Evolutionary conservation across 2,329 filamentous ascomycete species (phyloP).

Genomic region (Ophiosphaerella korrae): DNA sequence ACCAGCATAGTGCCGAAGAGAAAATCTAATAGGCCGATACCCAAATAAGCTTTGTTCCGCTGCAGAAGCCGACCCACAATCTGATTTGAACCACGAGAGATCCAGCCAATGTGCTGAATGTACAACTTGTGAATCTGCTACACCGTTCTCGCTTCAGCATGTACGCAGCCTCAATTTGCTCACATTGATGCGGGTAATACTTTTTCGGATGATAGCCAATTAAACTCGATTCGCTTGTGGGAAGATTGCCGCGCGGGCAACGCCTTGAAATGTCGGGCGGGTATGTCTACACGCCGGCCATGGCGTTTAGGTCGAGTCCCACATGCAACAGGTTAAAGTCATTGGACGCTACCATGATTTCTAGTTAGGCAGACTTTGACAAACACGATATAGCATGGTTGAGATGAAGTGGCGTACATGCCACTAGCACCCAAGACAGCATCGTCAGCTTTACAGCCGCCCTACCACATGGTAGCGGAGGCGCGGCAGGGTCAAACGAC

Average conservation of each 20-base stretch:
- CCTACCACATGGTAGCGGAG: background rate
- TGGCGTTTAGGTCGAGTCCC: background rate
- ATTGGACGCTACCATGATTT: background rate
- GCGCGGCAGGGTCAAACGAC: background rate
- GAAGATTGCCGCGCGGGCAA: background rate
- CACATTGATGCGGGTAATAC: too few relatives aligned
- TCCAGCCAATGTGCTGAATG: too few relatives aligned
- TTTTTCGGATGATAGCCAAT: too few relatives aligned
- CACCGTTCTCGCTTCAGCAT: too few relatives aligned
- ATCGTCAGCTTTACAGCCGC: background rate
- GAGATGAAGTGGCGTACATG: constrained; percentile 1
- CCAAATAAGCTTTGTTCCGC: background rate
- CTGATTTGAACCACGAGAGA: too few relatives aligned
- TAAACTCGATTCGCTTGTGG: background rate
- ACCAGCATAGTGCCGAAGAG: constrained; percentile 16
- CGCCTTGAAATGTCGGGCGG: background rate
- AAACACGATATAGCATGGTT: background rate
- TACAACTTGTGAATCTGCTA: too few relatives aligned
- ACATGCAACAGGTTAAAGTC: background rate
- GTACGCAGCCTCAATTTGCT: too few relatives aligned
- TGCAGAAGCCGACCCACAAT: background rate
- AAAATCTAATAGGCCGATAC: background rate
- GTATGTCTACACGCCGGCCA: background rate
- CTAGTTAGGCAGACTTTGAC: background rate
- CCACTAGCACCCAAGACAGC: background rate